A percentile compares a stretch with the other conserved stretches of the same genome.
These are phyloP conservation scores for Gracilaria domingensis DNA, from an alignment of 23 red algal genomes.

Conservation along the genomic window DNA sequence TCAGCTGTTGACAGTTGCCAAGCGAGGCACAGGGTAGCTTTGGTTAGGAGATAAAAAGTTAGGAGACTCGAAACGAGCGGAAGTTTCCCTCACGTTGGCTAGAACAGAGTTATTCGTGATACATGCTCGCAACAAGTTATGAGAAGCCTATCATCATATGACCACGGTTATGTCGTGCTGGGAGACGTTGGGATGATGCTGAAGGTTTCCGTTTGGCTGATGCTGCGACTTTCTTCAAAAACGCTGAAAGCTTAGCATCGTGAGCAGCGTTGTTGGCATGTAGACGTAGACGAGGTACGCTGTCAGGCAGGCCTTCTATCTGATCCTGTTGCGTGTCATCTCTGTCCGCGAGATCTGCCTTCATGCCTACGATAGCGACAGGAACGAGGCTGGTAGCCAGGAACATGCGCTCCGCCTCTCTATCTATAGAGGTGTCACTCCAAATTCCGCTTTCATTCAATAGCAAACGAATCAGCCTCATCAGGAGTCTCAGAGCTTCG, in stretches of 20 bases:
- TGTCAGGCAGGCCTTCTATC: neutral
- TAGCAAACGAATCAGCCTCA: constrained; percentile 40
- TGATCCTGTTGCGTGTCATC: constrained; percentile 13
- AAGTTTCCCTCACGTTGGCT: neutral
- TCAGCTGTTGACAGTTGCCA: constrained; percentile 57
- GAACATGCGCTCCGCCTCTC: constrained; percentile 59
- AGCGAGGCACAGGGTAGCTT: constrained; percentile 2
- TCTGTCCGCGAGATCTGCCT: constrained; percentile 52
- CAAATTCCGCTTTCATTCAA: constrained; percentile 70
- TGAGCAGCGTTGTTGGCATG: constrained; percentile 56
- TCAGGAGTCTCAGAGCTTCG: constrained; percentile 34
- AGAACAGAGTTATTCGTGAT: neutral
- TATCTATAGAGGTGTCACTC: constrained; percentile 56
- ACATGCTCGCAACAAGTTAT: constrained; percentile 2
- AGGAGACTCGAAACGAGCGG: neutral
- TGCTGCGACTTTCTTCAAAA: constrained; percentile 46
- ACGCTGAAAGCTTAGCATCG: constrained; percentile 32
- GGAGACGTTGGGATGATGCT: constrained; percentile 20
- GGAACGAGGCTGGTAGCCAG: constrained; percentile 67
- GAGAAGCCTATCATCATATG: constrained; percentile 61
- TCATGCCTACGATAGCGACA: constrained; percentile 65
- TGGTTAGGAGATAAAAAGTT: neutral
- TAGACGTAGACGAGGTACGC: constrained; percentile 33
- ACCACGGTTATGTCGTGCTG: constrained; percentile 13
- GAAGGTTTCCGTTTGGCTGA: constrained; percentile 52